Base-by-base conservation (phyloP, 1,284 basidiomycete genomes). In the Pseudozyma pruni region DNA sequence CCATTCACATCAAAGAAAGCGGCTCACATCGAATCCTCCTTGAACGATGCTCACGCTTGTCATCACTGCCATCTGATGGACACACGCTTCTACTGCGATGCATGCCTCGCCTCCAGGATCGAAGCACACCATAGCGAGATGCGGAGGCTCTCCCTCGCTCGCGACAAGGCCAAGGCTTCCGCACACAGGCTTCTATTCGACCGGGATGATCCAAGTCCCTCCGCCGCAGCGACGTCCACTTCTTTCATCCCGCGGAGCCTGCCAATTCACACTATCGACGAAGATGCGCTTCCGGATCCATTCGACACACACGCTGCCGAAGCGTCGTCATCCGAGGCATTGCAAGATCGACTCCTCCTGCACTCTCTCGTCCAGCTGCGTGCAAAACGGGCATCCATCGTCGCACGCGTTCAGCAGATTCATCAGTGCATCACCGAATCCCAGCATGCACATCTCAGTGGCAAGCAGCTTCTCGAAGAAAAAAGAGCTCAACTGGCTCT, bases 61-160 rank as follows among this genome's bases (percentile, higher is more conserved):
- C 38, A 53, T 1, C 54, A 75, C 23, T 75, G 74, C 22, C 61
- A 55, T 32, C 61, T 54, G 31, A 43, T 53, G 32, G 57, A 74
- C 17, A 54, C 60, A 4, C 54, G 54, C 29, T 75, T 75, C 56
- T 75, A 54, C 31, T 75, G 74, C 50, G 55, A 59, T 10, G 49
- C 52, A 9, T 75, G 74, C 29, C 48, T 74, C 41, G 33, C 51
- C 33, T 60, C 62, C 1, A 31, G 66, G 25, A 44, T 73, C 35
- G 37, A 55, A 20, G 66, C 59, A 1, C 71, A 75, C 32, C 62
- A 60, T 25, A 33, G 22, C 19, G 62, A 68, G 47, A 60, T 72
- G 34, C 51, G 48, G 17, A 58, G 70, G 37, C 49, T 75, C 14
- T 50, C 47, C 4, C 53, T 55, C 31, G 52, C 61, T 34, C 47